A percentile compares a stretch with the other conserved stretches of the same genome.
Conservation (phyloP, 164 flowering plant genomes). For the Dillenia suffruticosa region DNA sequence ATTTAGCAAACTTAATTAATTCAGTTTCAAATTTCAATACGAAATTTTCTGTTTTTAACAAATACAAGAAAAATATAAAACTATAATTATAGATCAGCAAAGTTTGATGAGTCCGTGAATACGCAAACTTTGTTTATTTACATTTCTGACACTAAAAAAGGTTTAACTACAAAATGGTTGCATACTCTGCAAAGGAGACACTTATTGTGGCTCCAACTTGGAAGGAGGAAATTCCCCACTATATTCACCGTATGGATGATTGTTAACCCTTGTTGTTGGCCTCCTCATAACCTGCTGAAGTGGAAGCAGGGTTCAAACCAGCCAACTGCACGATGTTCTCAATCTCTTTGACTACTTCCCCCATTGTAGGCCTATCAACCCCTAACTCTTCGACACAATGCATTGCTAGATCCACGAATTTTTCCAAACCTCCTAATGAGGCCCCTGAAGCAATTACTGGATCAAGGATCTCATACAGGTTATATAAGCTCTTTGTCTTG, state of each 20-base stretch:
- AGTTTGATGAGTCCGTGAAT: too few species aligned
- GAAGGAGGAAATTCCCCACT: constrained; percentile 30
- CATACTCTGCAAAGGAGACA: background rate
- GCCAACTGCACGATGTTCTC: constrained; percentile 51
- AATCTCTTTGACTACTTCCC: constrained; percentile 59
- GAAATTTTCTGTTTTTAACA: too few species aligned
- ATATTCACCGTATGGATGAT: constrained; percentile 39
- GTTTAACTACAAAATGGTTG: too few species aligned
- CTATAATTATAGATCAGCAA: too few species aligned
- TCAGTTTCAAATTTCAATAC: too few species aligned
- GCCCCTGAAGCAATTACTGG: constrained; percentile 24
- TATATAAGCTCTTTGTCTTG: constrained; percentile 27
- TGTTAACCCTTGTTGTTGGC: constrained; percentile 12
- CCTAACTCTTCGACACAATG: constrained; percentile 46
- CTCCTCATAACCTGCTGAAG: constrained; percentile 36
- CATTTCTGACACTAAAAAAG: too few species aligned
- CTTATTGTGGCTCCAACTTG: constrained; percentile 34
- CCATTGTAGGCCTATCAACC: constrained; percentile 48
- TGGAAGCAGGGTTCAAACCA: constrained; percentile 31
- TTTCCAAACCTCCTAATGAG: constrained; percentile 30
- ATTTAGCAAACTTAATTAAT: too few species aligned
- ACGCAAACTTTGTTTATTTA: too few species aligned
- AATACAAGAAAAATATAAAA: too few species aligned
- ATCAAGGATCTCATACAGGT: constrained; percentile 40
- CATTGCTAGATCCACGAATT: constrained; percentile 52